Conservation (phyloP, 139 green algal species). For the Coccomyxa sp. region DNA sequence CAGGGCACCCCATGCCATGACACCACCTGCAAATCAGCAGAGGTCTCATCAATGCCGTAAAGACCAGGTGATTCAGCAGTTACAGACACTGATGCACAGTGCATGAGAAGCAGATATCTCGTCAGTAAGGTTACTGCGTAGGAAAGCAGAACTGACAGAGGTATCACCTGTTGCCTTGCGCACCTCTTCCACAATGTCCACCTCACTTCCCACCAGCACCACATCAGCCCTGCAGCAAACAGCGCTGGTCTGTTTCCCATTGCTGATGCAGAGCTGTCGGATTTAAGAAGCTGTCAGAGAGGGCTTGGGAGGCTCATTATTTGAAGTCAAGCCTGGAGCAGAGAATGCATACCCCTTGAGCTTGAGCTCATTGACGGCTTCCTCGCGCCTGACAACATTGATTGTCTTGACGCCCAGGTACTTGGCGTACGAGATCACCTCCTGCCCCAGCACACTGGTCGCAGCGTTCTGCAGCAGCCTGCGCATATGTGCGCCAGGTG, state of each 20-base stretch:
- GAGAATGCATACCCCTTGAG: constrained; percentile 33
- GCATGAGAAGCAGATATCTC: not conserved
- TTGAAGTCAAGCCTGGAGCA: too few species aligned
- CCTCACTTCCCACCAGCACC: constrained; percentile 17
- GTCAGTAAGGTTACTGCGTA: not conserved
- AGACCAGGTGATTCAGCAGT: not conserved
- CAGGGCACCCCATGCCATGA: not conserved
- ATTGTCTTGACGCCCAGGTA: constrained; percentile 39
- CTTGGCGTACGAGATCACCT: constrained; percentile 23
- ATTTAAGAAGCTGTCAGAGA: too few species aligned
- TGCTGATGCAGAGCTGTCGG: too few species aligned
- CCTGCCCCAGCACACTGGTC: constrained; percentile 10
- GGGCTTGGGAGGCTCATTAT: too few species aligned
- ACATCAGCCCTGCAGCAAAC: constrained; percentile 23
- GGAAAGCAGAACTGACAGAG: not conserved
- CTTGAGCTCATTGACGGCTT: constrained; percentile 31
- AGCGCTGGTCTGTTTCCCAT: too few species aligned
- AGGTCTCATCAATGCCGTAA: not conserved
- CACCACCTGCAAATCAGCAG: not conserved
- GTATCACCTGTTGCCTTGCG: constrained; percentile 29
- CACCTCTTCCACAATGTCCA: constrained; percentile 22
- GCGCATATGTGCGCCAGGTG: not conserved
- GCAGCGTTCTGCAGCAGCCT: constrained; percentile 11
- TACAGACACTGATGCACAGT: too few species aligned
- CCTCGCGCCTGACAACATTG: constrained; percentile 38